Evolutionary conservation across 768 basidiomycete genomes (phyloP), one percentile per base, ranked within the genome.

Genomic region (Neoboletus brunneissimus): DNA sequence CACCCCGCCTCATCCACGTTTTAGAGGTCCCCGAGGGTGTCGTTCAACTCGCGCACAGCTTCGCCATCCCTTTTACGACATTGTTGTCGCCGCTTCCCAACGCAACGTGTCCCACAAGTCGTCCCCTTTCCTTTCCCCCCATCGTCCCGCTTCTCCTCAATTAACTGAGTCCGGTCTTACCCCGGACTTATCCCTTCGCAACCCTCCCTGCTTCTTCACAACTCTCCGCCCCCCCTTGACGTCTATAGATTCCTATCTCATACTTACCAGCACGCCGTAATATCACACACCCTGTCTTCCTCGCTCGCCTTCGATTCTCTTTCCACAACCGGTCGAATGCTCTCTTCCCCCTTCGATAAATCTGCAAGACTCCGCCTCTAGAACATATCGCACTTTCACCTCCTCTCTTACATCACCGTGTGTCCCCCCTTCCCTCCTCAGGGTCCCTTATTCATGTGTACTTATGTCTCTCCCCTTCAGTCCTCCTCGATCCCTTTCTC

Each of bases 211-310:
- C 61, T 62, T 59, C 64, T 60, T 65, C 57, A 44, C 60, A 60
- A 44, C 56, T 46, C 59, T 56, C 53, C 51, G 45, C 53, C 37
- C 25, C 61, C 50, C 58, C 55, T 58, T 45, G 51, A 23, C 59
- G 50, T 64, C 62, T 66, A 68, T 65, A 66, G 65, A 58, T 59
- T 51, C 64, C 68, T 65, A 67, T 70, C 64, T 63, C 61, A 55
- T 58, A 34, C 48, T 31, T 40, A 18, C 61, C 42, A 48, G 44
- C 58, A 57, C 62, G 52, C 52, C 65, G 65, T 58, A 66, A 67
- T 67, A 65, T 67, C 67, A 62, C 67, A 56, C 55, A 51, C 58
- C 25, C 57, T 53, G 42, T 54, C 63, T 59, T 62, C 58, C 55
- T 60, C 54, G 43, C 35, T 54, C 20, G 44, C 44, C 62, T 63